These are phyloP conservation scores for Lodderomyces elongisporus DNA, from an alignment of 1,139 yeast genomes.

Conservation along the genomic window DNA sequence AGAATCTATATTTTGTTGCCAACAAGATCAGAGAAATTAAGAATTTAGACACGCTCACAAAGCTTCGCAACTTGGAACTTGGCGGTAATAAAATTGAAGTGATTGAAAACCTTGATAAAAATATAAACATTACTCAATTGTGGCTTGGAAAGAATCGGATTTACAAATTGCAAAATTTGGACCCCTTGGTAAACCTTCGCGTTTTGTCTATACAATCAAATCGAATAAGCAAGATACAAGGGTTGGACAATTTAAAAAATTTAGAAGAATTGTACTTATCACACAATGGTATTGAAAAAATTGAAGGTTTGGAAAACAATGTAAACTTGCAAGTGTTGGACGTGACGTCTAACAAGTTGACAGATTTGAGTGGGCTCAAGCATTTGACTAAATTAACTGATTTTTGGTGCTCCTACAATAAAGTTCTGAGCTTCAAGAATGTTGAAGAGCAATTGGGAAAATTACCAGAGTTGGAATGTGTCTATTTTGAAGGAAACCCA, in stretches of 20 bases:
- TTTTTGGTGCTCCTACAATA: constrained; percentile 87
- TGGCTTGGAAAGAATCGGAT: constrained; percentile 95
- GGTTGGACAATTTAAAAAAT: constrained; percentile 63
- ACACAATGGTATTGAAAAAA: constrained; percentile 70
- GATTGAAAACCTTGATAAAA: constrained; percentile 53
- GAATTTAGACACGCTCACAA: constrained; percentile 53
- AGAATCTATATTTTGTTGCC: constrained; percentile 79
- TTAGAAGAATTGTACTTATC: constrained; percentile 86
- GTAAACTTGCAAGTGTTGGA: constrained; percentile 69
- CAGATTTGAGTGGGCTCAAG: constrained; percentile 55
- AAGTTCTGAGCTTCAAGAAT: constrained; percentile 62
- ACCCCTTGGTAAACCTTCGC: constrained; percentile 56
- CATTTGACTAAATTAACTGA: constrained; percentile 75
- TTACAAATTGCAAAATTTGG: constrained; percentile 57
- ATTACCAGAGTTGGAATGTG: constrained; percentile 71
- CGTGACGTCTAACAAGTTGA: constrained; percentile 68
- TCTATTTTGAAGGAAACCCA: constrained; percentile 95
- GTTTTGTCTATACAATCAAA: constrained; percentile 89
- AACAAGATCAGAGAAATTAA: constrained; percentile 75
- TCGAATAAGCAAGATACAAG: constrained; percentile 72
- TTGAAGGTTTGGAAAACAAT: constrained; percentile 77
- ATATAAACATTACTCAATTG: constrained; percentile 61
- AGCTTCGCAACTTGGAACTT: constrained; percentile 72
- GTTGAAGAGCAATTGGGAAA: constrained; percentile 60
- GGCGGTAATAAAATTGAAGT: constrained; percentile 82